Conservation (phyloP, 345 rosid genomes). For the rapeseed (Brassica napus) region DNA sequence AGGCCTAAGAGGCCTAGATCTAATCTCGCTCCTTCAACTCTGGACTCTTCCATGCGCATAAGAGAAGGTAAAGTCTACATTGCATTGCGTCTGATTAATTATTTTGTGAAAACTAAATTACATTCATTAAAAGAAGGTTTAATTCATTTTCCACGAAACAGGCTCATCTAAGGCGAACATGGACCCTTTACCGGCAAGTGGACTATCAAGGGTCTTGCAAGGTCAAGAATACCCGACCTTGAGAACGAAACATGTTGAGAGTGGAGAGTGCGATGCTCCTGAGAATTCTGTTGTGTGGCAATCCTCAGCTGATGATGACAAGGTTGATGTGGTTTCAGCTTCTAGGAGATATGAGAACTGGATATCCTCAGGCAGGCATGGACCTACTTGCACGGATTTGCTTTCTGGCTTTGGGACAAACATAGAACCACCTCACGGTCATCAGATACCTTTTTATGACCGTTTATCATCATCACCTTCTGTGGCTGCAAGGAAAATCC, state of each 20-base stretch:
- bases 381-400: constrained; percentile 57
- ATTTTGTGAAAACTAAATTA: neutral
- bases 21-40: constrained; percentile 53
- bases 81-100: neutral
- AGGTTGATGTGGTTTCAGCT: constrained; percentile 50
- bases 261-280: constrained; percentile 51
- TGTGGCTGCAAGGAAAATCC: constrained; percentile 39
- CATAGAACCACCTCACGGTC: constrained; percentile 46
- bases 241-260: constrained; percentile 57
- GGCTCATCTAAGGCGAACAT: constrained; percentile 48
- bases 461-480: constrained; percentile 36
- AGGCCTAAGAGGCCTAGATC: constrained; percentile 67
- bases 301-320: constrained; percentile 57
- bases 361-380: constrained; percentile 53
- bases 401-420: constrained; percentile 62
- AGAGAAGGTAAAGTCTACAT: constrained; percentile 56
- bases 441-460: constrained; percentile 44
- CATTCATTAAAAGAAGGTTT: neutral
- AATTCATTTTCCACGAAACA: constrained; percentile 17
- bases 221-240: constrained; percentile 77
- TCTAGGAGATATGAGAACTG: constrained; percentile 57
- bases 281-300: constrained; percentile 64
- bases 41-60: constrained; percentile 56
- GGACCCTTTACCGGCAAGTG: constrained; percentile 61
- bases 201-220: constrained; percentile 74